Conservation (phyloP, 2,329 filamentous ascomycete species). For the Penicillium sumatraense region DNA sequence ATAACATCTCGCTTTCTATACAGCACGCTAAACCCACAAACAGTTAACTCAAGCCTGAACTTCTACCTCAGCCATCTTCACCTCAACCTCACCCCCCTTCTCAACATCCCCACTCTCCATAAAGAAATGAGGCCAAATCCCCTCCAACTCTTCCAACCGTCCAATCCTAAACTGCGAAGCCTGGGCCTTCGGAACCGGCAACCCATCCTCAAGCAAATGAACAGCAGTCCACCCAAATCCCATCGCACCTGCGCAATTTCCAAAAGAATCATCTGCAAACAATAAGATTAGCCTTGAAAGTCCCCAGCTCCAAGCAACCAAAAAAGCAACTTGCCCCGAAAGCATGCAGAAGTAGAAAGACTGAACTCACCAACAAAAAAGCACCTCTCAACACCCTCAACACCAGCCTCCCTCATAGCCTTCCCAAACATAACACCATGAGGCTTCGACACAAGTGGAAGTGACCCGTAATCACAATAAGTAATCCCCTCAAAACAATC, state of each 20-base stretch:
- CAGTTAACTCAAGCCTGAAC: too few relatives aligned
- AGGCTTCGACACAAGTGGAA: slow-evolving; percentile 83
- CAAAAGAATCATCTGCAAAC: slow-evolving; percentile 72
- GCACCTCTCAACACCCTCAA: slow-evolving; percentile 70
- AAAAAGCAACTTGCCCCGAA: too few relatives aligned
- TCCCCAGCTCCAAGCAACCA: too few relatives aligned
- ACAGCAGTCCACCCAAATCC: slow-evolving; percentile 82
- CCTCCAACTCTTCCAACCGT: slow-evolving; percentile 69
- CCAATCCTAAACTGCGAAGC: slow-evolving; percentile 76
- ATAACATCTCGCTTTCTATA: too few relatives aligned
- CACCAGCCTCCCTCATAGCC: slow-evolving; percentile 81
- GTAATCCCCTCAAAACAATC: slow-evolving; percentile 93
- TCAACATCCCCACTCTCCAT: not conserved
- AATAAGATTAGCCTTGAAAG: not conserved
- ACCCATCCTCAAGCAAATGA: slow-evolving; percentile 79
- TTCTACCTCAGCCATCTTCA: too few relatives aligned
- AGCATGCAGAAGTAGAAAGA: not conserved
- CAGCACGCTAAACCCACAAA: too few relatives aligned
- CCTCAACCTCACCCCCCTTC: not conserved
- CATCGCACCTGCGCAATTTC: slow-evolving; percentile 77
- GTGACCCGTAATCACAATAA: slow-evolving; percentile 80
- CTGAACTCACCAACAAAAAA: slow-evolving; percentile 80
- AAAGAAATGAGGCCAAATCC: not conserved
- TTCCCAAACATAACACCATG: slow-evolving; percentile 78
- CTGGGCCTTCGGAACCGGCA: slow-evolving; percentile 65